phyloP scores from a whole-genome alignment of 495 filamentous ascomycete genomes.

The Pyrenopolyporus hunteri region DNA sequence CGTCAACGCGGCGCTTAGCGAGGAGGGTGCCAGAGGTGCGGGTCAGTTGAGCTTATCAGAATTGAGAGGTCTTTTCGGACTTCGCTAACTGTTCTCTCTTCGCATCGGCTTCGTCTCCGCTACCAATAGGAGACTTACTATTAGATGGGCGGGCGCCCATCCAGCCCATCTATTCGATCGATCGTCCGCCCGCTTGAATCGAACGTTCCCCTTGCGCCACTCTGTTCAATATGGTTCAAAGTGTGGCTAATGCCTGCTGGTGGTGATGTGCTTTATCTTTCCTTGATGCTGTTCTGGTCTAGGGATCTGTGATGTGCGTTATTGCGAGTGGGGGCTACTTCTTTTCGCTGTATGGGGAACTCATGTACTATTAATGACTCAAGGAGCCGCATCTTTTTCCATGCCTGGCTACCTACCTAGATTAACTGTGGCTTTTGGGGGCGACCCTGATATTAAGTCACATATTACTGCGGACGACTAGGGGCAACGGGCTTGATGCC shows the following conservation, averaged over 20 bases:
- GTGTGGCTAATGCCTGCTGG: background rate
- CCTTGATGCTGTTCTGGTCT: slow-evolving; percentile 12
- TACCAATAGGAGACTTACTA: background rate
- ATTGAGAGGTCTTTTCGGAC: slow-evolving; percentile 74
- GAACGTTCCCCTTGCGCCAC: background rate
- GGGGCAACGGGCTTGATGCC: slow-evolving; percentile 14
- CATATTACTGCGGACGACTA: background rate
- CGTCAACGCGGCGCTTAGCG: slow-evolving; percentile 82
- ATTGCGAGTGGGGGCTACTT: background rate
- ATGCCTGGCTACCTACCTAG: background rate
- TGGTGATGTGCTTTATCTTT: background rate
- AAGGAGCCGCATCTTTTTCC: slow-evolving; percentile 12
- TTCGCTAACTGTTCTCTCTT: slow-evolving; percentile 5
- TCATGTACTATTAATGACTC: slow-evolving; percentile 10
- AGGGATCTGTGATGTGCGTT: background rate
- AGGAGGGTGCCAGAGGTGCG: slow-evolving; percentile 70
- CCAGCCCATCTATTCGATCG: background rate
- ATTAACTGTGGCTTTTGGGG: background rate
- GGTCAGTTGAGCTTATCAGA: slow-evolving; percentile 66
- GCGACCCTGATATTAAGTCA: slow-evolving; percentile 9
- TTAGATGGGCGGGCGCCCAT: background rate
- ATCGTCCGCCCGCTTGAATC: background rate
- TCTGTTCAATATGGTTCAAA: background rate
- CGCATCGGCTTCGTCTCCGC: slow-evolving; percentile 7
- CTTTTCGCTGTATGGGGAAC: background rate